Evolutionary conservation across 1,284 basidiomycete genomes (phyloP).

Genomic region (Heterobasidion annosum): DNA sequence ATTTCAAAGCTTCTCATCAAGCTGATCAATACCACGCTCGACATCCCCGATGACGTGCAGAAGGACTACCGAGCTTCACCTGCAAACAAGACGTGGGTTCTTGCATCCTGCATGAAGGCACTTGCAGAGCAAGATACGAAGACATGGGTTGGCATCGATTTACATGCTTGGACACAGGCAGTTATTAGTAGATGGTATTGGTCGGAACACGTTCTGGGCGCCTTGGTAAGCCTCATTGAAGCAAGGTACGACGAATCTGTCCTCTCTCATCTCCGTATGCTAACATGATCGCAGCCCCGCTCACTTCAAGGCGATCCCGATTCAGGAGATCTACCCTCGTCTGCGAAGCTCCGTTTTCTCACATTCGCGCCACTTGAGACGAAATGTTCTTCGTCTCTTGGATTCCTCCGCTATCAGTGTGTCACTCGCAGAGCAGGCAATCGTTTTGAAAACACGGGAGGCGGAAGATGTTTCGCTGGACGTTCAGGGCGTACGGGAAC

Average conservation of each 20-base stretch:
- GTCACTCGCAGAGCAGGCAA: conserved; percentile 38
- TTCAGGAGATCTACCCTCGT: conserved; percentile 37
- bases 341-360: conserved; percentile 44
- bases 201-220: conserved; percentile 48
- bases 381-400: conserved; percentile 48
- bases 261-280: not conserved
- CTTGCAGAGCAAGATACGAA: conserved; percentile 30
- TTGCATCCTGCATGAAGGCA: conserved; percentile 38
- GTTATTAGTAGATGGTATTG: conserved; percentile 47
- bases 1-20: conserved; percentile 36
- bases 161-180: conserved; percentile 34
- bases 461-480: conserved; percentile 72
- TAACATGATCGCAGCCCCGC: conserved; percentile 11
- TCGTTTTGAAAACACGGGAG: conserved; percentile 56
- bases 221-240: conserved; percentile 39
- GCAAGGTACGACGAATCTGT: conserved; percentile 30
- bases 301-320: conserved; percentile 18
- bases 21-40: conserved; percentile 38
- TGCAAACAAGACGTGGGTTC: conserved; percentile 41
- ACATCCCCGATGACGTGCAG: conserved; percentile 19
- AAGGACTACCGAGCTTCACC: conserved; percentile 24
- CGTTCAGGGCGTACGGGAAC: conserved; percentile 74
- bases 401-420: conserved; percentile 32
- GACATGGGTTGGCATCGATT: conserved; percentile 38
- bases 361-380: conserved; percentile 47